Base-by-base conservation (phyloP, 768 basidiomycete species). In the Pulveroboletus ravenelii region DNA sequence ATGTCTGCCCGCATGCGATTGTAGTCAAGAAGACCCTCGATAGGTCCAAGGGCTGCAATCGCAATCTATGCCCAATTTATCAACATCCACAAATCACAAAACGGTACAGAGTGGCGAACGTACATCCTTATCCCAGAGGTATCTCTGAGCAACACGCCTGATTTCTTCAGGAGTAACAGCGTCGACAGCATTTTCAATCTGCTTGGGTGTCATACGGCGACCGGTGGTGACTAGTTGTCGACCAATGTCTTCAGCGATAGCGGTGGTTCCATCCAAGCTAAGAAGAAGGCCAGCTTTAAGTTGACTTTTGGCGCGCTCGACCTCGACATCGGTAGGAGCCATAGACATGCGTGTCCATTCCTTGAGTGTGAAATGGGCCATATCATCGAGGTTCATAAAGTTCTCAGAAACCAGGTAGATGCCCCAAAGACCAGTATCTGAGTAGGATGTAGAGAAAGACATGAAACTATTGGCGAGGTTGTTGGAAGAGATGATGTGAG, bases 381-480 rank as follows among this genome's bases (percentile, higher is more conserved):
- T 75, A 67, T 98, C 95, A 62, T 98, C 95, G 39, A 98, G 77
- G 75, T 94, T 93, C 74, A 80, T 78, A 47, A 93, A 65, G 78
- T 97, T 97, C 79, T 99, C 96, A 15, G 90, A 84, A 52, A 94
- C 91, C 48, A 96, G 74, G 78, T 99, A 98, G 71, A 97, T 92
- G 62, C 95, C 95, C 96, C 95, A 99, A 31, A 98, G 83, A 51
- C 96, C 96, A 17, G 94, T 98, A 71, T 99, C 96, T 6, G 93
- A 93, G 77, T 99, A 99, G 6, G 89, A 92, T 2, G 95, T 98
- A 15, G 93, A 95, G 85, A 98, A 99, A 47, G 89, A 91, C 91
- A 97, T 95, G 87, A 89, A 99, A 51, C 88, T 92, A 78, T 98
- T 99, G 64, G 96, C 96, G 66, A 98, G 91, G 78, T 91, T 89